phyloP scores from a whole-genome alignment of 805 yeast species.

The Cephaloascus fragrans region DNA sequence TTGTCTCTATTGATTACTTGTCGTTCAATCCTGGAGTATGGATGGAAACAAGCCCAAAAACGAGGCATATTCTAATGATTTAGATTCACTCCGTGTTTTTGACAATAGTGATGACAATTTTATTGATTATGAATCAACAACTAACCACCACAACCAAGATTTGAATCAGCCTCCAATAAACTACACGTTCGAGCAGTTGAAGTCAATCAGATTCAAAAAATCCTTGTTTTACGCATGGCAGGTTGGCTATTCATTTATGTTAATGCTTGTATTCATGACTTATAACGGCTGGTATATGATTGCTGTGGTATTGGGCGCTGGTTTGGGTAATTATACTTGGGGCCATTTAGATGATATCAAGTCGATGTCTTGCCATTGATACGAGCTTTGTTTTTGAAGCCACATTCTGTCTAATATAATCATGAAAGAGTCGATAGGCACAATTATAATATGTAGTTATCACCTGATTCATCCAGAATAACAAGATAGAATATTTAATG shows the following conservation, averaged over 20 bases:
- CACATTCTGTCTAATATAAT: too few relatives aligned
- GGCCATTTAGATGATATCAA: constrained; percentile 15
- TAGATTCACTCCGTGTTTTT: background rate
- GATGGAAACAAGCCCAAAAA: too few relatives aligned
- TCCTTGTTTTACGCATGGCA: constrained; percentile 50
- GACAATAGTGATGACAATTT: background rate
- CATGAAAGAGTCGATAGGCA: too few relatives aligned
- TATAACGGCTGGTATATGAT: constrained; percentile 81
- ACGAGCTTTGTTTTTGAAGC: background rate
- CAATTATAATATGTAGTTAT: too few relatives aligned
- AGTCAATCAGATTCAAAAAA: constrained; percentile 15
- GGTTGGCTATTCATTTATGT: constrained; percentile 59
- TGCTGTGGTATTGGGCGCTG: constrained; percentile 65
- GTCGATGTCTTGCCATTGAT: constrained; percentile 25
- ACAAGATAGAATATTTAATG: too few relatives aligned
- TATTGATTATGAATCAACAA: background rate
- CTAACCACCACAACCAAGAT: background rate
- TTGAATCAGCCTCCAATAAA: too few relatives aligned
- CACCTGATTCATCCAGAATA: too few relatives aligned
- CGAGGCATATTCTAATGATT: background rate
- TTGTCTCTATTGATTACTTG: background rate
- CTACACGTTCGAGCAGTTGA: background rate
- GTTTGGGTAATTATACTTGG: constrained; percentile 59
- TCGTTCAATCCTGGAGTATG: background rate
- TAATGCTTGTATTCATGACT: constrained; percentile 81